Percentiles rank a stretch among this genome's conserved stretches.
phyloP scores from a whole-genome alignment of 257 asterid genomes.

The Galeopsis tetrahit region DNA sequence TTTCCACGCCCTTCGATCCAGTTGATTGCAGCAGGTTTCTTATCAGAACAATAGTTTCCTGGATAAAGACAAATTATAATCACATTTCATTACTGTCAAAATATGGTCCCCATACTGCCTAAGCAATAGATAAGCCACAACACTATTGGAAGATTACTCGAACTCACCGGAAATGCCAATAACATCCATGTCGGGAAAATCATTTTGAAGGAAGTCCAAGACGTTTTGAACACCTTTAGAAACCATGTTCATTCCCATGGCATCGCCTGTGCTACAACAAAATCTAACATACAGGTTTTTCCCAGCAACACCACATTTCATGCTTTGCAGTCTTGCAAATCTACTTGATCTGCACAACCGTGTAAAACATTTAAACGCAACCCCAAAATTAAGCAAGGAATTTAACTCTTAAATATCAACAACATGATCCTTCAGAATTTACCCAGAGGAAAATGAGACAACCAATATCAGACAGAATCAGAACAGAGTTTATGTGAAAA shows the following conservation, averaged over 20 bases:
- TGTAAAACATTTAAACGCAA: constrained; percentile 9
- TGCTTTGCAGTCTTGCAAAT: constrained; percentile 75
- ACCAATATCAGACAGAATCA: neutral
- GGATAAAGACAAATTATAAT: constrained; percentile 10
- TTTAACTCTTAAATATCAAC: neutral
- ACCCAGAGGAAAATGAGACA: neutral
- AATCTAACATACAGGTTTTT: constrained; percentile 77
- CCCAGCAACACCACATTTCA: constrained; percentile 75
- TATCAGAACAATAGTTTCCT: constrained; percentile 95
- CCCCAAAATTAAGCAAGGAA: neutral
- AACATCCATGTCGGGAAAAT: constrained; percentile 86
- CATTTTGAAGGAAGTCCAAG: constrained; percentile 69
- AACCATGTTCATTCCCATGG: constrained; percentile 99
- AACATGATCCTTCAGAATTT: neutral
- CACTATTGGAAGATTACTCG: too few species aligned
- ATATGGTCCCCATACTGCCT: neutral
- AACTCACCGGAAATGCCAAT: constrained; percentile 82
- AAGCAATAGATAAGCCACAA: neutral
- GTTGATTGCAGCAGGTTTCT: constrained; percentile 91
- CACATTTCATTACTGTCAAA: neutral
- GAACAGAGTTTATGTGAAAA: neutral
- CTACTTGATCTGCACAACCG: constrained; percentile 70
- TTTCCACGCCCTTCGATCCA: constrained; percentile 98
- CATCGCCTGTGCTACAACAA: constrained; percentile 87
- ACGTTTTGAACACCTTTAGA: constrained; percentile 94